Evolutionary conservation across 176 grass and related monocot species (phyloP), one percentile per base, ranked within the genome.

Genomic region (Saccharum officinarum): DNA sequence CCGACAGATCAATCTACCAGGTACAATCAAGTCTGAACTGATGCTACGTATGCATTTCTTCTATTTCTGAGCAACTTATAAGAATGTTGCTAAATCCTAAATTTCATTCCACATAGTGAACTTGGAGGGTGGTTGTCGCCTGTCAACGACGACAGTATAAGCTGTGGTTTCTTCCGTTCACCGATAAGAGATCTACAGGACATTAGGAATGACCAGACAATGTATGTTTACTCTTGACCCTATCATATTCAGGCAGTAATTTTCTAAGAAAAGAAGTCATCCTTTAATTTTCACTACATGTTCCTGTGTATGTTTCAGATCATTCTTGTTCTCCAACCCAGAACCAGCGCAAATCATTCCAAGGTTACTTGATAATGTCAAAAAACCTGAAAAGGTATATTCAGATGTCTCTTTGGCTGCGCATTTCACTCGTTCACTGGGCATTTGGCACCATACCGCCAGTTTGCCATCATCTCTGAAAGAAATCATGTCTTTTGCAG

Each of bases 91-190:
- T 20, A 9, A 41, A 28, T 36, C 81, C 67, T 15, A 10, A 60
- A 55, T 41, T 49, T 62, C n/a, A 26, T 25, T 62, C 59, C 0
- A 23, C 23, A 38, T 17, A 92, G 87, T 71, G 80, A 82, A 18
- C 81, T 94, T 45, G 71, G 72, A 39, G 92, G 92, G 45, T 88
- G 85, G 75, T 36, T 92, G 30, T 80, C 59, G 0, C 45, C 12
- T 22, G 52, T 50, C 0, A 79, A 89, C 2, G 80, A 66, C 4
- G 41, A 18, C n/a, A 33, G 14, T 52, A 23, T 4, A 38, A 34
- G 40, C 61, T 11, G 16, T 5, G 64, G 44, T 2, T 5, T 45
- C 9, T 77, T 61, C 7, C 1, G 0, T 16, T 90, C 77, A 0
- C 72, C 77, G 3, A 46, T 84, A 49, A 45, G 76, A 18, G 50